These are phyloP conservation scores for Isabelozyma pseudorhagii DNA, from an alignment of 805 yeast genomes.

Conservation along the genomic window DNA sequence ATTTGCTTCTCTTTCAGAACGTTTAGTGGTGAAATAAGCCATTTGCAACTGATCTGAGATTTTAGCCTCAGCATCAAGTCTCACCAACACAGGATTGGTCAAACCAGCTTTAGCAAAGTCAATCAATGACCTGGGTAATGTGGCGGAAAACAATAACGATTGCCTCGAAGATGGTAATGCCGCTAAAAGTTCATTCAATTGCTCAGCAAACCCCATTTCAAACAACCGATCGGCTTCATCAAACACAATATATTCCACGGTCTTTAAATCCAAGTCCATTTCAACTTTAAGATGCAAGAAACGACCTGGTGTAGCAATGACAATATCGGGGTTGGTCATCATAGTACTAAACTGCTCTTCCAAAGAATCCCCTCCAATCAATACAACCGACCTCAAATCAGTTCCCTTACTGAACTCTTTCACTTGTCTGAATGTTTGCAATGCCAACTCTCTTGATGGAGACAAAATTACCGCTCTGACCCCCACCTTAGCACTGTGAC, in stretches of 20 bases:
- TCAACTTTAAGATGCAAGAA: conserved; percentile 93
- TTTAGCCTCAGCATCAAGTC: conserved; percentile 90
- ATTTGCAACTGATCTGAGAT: conserved; percentile 87
- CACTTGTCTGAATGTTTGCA: conserved; percentile 85
- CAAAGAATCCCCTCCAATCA: conserved; percentile 98
- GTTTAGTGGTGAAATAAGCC: conserved; percentile 79
- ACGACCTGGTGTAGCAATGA: conserved; percentile 97
- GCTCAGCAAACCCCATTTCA: conserved; percentile 95
- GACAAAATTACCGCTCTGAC: conserved; percentile 84
- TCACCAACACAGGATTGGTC: conserved; percentile 84
- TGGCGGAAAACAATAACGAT: conserved; percentile 88
- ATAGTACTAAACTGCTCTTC: conserved; percentile 93
- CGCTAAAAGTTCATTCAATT: conserved; percentile 82
- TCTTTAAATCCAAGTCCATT: conserved; percentile 81
- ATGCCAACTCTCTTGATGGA: conserved; percentile 94
- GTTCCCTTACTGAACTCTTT: conserved; percentile 85
- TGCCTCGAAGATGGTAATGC: conserved; percentile 82
- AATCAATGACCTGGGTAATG: conserved; percentile 86
- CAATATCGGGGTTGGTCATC: conserved; percentile 92
- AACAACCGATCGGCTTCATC: conserved; percentile 97
- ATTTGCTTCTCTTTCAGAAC: conserved; percentile 86
- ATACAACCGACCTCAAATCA: conserved; percentile 71
- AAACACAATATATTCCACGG: conserved; percentile 87
- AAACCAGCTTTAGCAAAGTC: conserved; percentile 98
- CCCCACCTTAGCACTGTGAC: conserved; percentile 85